A percentile compares a stretch with the other conserved stretches of the same genome.
These are phyloP conservation scores for Breviolum minutum DNA, from an alignment of 73 alveolate genomes.

Conservation along the genomic window DNA sequence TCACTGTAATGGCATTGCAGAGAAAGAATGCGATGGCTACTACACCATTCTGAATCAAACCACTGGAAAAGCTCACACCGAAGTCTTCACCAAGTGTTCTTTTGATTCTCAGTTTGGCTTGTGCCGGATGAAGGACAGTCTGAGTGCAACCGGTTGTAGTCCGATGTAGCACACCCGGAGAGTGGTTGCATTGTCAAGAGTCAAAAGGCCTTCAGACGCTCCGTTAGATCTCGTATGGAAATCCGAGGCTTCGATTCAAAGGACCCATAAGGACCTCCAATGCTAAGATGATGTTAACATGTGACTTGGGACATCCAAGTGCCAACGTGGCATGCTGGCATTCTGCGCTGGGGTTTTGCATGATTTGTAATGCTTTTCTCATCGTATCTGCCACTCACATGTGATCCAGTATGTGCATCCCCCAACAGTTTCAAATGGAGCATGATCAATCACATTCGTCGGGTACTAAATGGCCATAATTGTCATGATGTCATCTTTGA, in stretches of 20 bases:
- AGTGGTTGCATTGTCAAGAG: background rate
- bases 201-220: too few relatives aligned
- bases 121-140: conserved; percentile 33
- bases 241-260: too few relatives aligned
- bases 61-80: background rate
- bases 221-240: too few relatives aligned
- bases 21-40: conserved; percentile 14
- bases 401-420: too few relatives aligned
- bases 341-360: background rate
- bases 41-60: background rate
- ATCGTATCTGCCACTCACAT: too few relatives aligned
- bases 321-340: too few relatives aligned
- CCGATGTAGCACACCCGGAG: background rate
- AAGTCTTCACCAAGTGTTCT: conserved; percentile 1
- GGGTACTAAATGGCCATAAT: too few relatives aligned
- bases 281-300: too few relatives aligned
- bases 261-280: background rate
- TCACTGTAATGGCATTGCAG: conserved; percentile 21
- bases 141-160: conserved; percentile 13
- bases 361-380: background rate
- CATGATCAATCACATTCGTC: too few relatives aligned
- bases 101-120: background rate
- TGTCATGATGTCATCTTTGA: too few relatives aligned
- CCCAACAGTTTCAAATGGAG: too few relatives aligned
- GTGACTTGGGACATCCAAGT: too few relatives aligned